Evolutionary conservation across 2,329 filamentous ascomycete species (phyloP), one percentile per base, ranked within the genome.

Genomic region (Venturia nashicola): DNA sequence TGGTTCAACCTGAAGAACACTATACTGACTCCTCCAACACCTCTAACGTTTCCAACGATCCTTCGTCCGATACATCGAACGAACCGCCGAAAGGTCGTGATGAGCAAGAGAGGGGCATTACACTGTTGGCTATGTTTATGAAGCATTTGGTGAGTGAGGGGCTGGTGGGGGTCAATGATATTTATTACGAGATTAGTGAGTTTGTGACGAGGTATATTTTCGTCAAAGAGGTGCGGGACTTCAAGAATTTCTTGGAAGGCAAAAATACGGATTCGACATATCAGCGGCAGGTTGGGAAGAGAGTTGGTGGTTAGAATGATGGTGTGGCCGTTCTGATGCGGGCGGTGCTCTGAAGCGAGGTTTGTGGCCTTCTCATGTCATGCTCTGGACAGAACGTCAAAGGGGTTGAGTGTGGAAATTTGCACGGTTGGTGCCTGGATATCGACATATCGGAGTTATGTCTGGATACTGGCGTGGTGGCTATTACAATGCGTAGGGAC

Each of bases 181-280:
- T 76, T 18, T 72, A 72, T 48, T 76, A 71, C 64, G 75, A 77
- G 65, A 74, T 77, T 42, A 71, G 75, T 59, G 75, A 76, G 68
- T 73, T 77, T 65, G 74, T 73, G 44, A 70, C 73, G 51, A 65
- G 74, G 61, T 77, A 74, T 66, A 69, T 76, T 39, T 76, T 74
- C 71, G 71, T 76, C 18, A 72, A 67, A 64, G 75, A 77, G 64
- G 75, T 76, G 7, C 70, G 75, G 40, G 74, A 74, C 36, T 76
- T 77, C 66, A 72, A 70, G 20, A 20, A 43, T 34, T 68, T 64
- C 54, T 42, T 69, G 18, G 67, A 68, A 60, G 65, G 44, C 5
- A 32, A 20, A 27, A 20, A 57, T 18, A 51, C 20, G 20, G 11
- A 20, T 51, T 20, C 46, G 4, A 12, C 46, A 1, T 51, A 51